Base-by-base conservation (phyloP, 1,139 yeast species). In the Zygoascus sp. region DNA sequence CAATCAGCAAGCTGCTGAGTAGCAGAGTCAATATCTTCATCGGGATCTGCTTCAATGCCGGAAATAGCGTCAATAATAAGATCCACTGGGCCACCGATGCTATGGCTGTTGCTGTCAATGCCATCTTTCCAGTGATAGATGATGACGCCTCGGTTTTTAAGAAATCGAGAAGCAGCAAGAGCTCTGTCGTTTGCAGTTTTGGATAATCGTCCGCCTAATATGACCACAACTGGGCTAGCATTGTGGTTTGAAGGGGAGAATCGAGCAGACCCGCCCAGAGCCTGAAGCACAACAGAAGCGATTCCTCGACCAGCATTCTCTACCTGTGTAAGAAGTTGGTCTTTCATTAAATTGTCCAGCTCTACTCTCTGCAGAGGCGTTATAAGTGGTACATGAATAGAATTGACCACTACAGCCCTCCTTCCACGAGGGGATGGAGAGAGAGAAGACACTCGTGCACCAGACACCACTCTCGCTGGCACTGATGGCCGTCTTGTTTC, bases 301-400 rank as follows among this genome's bases (percentile, higher is more conserved):
- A 88, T 68, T 46, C 86, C 84, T 20, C 83, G 68, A 2, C 89
- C 89, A 42, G 88, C 80, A 44, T 81, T 79, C 62, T 88, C 97
- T n/a, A 77, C 68, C 57, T 81, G 64, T 9, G 77, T 64, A 9
- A 13, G 13, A 8, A 35, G 25, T 22, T 80, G 82, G 4, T 68
- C 63, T 3, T 55, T 48, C 15, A 84, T 66, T 16, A 80, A 63
- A 41, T 85, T 73, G 62, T 87, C 94, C 49, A 88, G 77, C 55
- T 87, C 95, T n/a, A 83, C 70, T 51, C 88, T 66, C 64, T 89
- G 96, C 6, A 87, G 79, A 0, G 96, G 92, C 15, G 40, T 35
- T 27, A 42, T 42, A 32, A 1, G 92, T 79, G 13, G 90, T 83
- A 48, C 81, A 70, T 1, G 92, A 85, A 39, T 66, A 61, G 22